Percentiles rank a stretch among this genome's conserved stretches.
These are phyloP conservation scores for Tylopilus plumbeoviolaceoides DNA, from an alignment of 768 basidiomycete species.

Conservation along the genomic window DNA sequence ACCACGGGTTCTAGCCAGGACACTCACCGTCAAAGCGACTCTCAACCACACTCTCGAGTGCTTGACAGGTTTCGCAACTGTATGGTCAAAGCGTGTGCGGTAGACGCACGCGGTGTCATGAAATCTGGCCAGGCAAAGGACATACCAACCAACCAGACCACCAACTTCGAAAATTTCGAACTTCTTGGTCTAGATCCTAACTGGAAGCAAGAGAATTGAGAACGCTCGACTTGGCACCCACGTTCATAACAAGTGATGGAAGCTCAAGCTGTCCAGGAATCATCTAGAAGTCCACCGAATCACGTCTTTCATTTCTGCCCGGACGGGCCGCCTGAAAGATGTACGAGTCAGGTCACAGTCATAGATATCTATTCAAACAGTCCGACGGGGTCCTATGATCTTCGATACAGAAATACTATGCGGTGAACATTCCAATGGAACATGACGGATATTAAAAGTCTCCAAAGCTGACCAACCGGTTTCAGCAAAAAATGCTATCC, in stretches of 20 bases:
- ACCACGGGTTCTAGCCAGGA: too few species aligned
- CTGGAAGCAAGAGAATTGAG: neutral
- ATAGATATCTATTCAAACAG: neutral
- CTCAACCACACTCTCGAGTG: too few species aligned
- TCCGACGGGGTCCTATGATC: neutral
- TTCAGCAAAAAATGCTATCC: constrained; percentile 4
- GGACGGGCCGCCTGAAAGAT: neutral
- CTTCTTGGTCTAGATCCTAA: too few species aligned
- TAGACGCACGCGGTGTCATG: too few species aligned
- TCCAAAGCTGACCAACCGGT: constrained; percentile 18
- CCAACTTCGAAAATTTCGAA: neutral
- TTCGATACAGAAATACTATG: constrained; percentile 3
- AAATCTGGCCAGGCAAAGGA: neutral
- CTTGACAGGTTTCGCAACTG: too few species aligned
- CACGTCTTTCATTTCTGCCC: neutral
- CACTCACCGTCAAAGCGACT: too few species aligned
- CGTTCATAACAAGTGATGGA: neutral
- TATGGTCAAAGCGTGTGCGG: too few species aligned
- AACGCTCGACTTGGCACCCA: neutral
- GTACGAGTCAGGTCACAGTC: neutral
- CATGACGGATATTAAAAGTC: constrained; percentile 13
- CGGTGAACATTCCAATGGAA: neutral
- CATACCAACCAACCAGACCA: neutral
- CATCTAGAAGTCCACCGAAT: neutral
- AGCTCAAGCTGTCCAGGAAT: neutral